Evolutionary conservation across 345 rosid species (phyloP), one percentile per base, ranked within the genome.

Genomic region (Euphorbia lathyris): DNA sequence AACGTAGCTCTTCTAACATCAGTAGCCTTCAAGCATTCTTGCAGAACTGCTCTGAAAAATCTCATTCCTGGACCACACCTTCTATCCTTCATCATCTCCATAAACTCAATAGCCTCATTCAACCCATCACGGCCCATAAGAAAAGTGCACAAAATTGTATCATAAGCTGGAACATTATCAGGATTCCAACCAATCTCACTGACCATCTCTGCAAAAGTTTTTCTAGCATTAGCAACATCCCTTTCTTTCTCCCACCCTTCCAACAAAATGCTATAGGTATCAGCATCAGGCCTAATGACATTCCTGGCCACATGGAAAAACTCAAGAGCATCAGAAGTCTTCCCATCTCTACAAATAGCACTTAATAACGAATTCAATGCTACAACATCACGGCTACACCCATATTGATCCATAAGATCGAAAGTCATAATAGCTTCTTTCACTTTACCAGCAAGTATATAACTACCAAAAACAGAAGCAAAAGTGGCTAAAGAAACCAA

Each of bases 171-270:
- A 19, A 80, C 67, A 64, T 86, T 88, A 23, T 8, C 50, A 0
- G 85, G 88, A 68, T 88, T 81, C 90, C 88, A 88, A 52, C 93
- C 90, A 1, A 88, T 65, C 26, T 83, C 84, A 0, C 3, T 30
- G 34, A 86, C 80, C 93, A 86, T 84, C 30, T 86, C 83, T 0
- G 59, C 56, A 0, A 88, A 83, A 26, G 85, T 80, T 43, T 29
- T 42, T 74, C 70, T 81, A 0, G 87, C 78, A 27, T 64, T 25
- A 58, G 45, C 53, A 51, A 75, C 72, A 70, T 83, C 70, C 74
- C 67, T 78, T 70, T 88, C 90, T 43, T 83, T 86, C 76, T 84
- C 93, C 84, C 86, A 86, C 32, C 88, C 93, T 53, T 88, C 90
- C 9, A 88, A 76, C 75, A 88, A 60, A 58, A 88, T 86, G 0